Percentiles rank a stretch among this genome's conserved stretches.
phyloP scores from a whole-genome alignment of 306 rosid species.

The barrel medic (Medicago truncatula) region MtrunA17r5.0-ANR NC_053043.1:8113501-8114000 shows the following conservation, averaged over 20 bases:
- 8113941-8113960: no score
- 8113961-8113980: no score
- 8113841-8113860: no score
- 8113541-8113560: slow-evolving; percentile 32
- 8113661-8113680: slow-evolving; percentile 39
- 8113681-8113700: slow-evolving; percentile 39
- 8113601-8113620: slow-evolving; percentile 13
- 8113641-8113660: slow-evolving; percentile 38
- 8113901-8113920: no score
- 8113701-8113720: slow-evolving; percentile 33
- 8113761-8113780: not conserved
- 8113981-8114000: no score
- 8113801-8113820: not conserved
- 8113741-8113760: slow-evolving; percentile 17
- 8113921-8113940: no score
- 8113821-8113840: slow-evolving; percentile 11
- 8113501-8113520: slow-evolving; percentile 33
- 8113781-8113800: not conserved
- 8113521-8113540: slow-evolving; percentile 43
- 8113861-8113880: not conserved
- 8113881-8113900: no score
- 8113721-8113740: slow-evolving; percentile 30
- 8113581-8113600: slow-evolving; percentile 31
- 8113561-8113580: slow-evolving; percentile 38
- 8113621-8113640: slow-evolving; percentile 29